These are phyloP conservation scores for Apiospora hydei DNA, from an alignment of 2,329 filamentous ascomycete genomes.

Conservation along the genomic window DNA sequence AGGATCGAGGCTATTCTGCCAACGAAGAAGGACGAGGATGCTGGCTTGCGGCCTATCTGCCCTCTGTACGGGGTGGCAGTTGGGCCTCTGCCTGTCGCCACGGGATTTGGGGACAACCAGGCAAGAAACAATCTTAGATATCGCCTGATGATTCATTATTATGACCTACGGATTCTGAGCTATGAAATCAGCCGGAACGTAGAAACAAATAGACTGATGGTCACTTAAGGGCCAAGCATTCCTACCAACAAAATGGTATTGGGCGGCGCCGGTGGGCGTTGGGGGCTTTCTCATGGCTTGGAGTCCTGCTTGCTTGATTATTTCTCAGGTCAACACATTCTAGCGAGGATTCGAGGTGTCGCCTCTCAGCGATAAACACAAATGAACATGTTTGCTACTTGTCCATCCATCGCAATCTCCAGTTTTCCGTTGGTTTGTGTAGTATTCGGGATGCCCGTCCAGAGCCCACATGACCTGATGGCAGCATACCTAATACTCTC, in stretches of 20 bases:
- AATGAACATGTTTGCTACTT: background rate
- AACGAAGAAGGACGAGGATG: constrained; percentile 52
- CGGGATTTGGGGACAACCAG: constrained; percentile 28
- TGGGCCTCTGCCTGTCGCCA: constrained; percentile 64
- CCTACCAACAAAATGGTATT: background rate
- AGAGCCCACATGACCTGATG: background rate
- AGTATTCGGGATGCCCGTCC: background rate
- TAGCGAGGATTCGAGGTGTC: background rate
- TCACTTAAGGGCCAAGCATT: constrained; percentile 32
- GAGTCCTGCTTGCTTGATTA: background rate
- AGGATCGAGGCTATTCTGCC: constrained; percentile 63
- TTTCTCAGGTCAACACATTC: background rate
- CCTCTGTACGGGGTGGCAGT: constrained; percentile 73
- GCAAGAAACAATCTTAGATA: constrained; percentile 27
- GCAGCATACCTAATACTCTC: too few relatives aligned
- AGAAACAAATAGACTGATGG: constrained; percentile 38
- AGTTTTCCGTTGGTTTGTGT: background rate
- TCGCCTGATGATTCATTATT: constrained; percentile 74
- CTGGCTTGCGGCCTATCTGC: constrained; percentile 51
- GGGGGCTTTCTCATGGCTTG: background rate
- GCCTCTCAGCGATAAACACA: background rate
- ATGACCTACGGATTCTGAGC: constrained; percentile 72
- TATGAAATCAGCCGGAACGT: constrained; percentile 67
- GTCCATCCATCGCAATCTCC: background rate
- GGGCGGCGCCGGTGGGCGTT: background rate